Percentiles rank a stretch among this genome's conserved stretches.
phyloP scores from a whole-genome alignment of 306 rosid species.

The Senna tora region DNA sequence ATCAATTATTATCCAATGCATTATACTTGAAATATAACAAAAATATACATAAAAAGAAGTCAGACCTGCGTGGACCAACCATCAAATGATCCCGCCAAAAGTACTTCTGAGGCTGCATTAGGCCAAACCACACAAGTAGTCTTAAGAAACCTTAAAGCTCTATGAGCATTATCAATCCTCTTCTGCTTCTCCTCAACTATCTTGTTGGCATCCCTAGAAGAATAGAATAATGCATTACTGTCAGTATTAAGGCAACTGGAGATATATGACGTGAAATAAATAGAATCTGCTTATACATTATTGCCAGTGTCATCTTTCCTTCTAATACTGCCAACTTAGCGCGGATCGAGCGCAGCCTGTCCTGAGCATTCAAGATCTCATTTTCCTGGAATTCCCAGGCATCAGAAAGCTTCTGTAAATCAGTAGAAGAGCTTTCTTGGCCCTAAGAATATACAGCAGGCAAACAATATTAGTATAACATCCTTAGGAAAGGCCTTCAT shows the following conservation, averaged over 20 bases:
- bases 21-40: slow-evolving; percentile 5
- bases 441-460: slow-evolving; percentile 52
- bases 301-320: slow-evolving; percentile 82
- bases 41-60: slow-evolving; percentile 22
- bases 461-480: slow-evolving; percentile 24
- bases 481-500: slow-evolving; percentile 2
- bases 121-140: slow-evolving; percentile 73
- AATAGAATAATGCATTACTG: slow-evolving; percentile 23
- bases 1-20: background rate
- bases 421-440: slow-evolving; percentile 57
- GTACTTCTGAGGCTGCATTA: slow-evolving; percentile 79
- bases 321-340: slow-evolving; percentile 83
- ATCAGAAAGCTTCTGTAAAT: slow-evolving; percentile 35
- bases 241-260: slow-evolving; percentile 28
- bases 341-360: slow-evolving; percentile 66
- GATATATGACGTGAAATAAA: slow-evolving; percentile 25
- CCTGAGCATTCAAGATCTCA: slow-evolving; percentile 56
- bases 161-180: slow-evolving; percentile 56
- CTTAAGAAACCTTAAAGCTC: slow-evolving; percentile 62
- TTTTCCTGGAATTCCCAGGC: slow-evolving; percentile 28
- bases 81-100: slow-evolving; percentile 84
- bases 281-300: slow-evolving; percentile 56
- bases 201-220: slow-evolving; percentile 68
- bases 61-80: slow-evolving; percentile 86
- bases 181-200: slow-evolving; percentile 67